These are phyloP conservation scores for Suhomyces panamericanus DNA, from an alignment of 1,139 yeast species.

Conservation along the genomic window DNA sequence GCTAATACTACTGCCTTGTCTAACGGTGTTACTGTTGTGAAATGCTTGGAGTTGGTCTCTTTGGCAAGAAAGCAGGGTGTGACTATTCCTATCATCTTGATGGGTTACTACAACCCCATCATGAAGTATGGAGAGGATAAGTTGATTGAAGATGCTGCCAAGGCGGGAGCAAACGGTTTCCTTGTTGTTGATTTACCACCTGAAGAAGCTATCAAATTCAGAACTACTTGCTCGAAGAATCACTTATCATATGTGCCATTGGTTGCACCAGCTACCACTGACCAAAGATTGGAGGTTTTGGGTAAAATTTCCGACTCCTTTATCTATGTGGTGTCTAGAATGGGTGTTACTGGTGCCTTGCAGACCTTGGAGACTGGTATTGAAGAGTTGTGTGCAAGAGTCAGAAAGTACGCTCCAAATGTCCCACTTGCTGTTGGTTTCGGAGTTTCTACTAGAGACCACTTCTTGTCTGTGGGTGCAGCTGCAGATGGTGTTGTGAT, in stretches of 20 bases:
- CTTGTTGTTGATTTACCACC: constrained; percentile 96
- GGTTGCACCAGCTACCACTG: constrained; percentile 95
- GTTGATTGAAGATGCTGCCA: constrained; percentile 71
- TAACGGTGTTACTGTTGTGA: constrained; percentile 74
- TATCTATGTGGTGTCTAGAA: constrained; percentile 91
- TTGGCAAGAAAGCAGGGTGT: constrained; percentile 82
- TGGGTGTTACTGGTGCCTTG: constrained; percentile 96
- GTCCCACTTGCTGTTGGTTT: constrained; percentile 95
- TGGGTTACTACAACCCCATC: constrained; percentile 98
- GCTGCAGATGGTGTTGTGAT: constrained; percentile 93
- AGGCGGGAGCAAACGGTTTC: constrained; percentile 94
- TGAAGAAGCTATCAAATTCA: constrained; percentile 89
- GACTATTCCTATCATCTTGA: constrained; percentile 80
- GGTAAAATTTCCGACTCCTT: constrained; percentile 90
- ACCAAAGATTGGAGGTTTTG: constrained; percentile 75
- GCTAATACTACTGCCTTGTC: constrained; percentile 78
- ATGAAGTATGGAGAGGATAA: constrained; percentile 85
- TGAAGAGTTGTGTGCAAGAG: constrained; percentile 68
- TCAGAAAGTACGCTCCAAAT: constrained; percentile 66
- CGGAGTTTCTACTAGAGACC: constrained; percentile 94
- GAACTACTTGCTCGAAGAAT: constrained; percentile 64
- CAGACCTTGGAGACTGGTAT: constrained; percentile 64
- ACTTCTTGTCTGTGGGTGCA: constrained; percentile 74
- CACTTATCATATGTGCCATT: constrained; percentile 87
- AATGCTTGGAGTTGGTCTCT: constrained; percentile 67